Conservation (phyloP, 176 grass and related monocot species). For the bread wheat (Triticum aestivum) region DNA sequence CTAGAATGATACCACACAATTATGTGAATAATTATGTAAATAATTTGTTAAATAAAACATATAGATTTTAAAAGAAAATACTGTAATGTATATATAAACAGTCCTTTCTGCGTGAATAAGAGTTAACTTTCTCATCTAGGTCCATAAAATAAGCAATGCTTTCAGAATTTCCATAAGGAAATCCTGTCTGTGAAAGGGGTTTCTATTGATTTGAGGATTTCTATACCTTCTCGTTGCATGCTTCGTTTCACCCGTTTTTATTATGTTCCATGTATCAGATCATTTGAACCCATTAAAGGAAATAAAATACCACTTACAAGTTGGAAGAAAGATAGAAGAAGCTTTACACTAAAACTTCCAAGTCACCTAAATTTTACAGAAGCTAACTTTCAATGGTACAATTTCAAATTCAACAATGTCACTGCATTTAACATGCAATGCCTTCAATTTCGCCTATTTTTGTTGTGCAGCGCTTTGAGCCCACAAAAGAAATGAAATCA, state of each 20-base stretch:
- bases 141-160: not conserved
- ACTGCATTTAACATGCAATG: too few species aligned
- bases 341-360: too few species aligned
- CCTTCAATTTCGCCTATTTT: too few species aligned
- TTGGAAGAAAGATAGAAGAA: too few species aligned
- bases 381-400: too few species aligned
- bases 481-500: too few species aligned
- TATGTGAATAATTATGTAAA: not conserved
- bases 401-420: too few species aligned
- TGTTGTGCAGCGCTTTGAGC: too few species aligned
- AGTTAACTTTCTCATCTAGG: slow-evolving; percentile 1
- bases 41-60: slow-evolving; percentile 5
- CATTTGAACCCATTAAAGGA: too few species aligned
- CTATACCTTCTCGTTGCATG: not conserved
- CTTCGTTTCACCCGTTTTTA: not conserved
- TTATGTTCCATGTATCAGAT: not conserved
- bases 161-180: not conserved
- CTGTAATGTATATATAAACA: not conserved
- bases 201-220: slow-evolving; percentile 15
- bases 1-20: not conserved
- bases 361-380: too few species aligned
- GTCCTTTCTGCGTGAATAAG: not conserved
- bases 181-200: not conserved
- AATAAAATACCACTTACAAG: too few species aligned
- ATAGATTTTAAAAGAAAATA: not conserved